Conservation (phyloP, 2,329 filamentous ascomycete genomes). For the Fusarium buxicola region DNA sequence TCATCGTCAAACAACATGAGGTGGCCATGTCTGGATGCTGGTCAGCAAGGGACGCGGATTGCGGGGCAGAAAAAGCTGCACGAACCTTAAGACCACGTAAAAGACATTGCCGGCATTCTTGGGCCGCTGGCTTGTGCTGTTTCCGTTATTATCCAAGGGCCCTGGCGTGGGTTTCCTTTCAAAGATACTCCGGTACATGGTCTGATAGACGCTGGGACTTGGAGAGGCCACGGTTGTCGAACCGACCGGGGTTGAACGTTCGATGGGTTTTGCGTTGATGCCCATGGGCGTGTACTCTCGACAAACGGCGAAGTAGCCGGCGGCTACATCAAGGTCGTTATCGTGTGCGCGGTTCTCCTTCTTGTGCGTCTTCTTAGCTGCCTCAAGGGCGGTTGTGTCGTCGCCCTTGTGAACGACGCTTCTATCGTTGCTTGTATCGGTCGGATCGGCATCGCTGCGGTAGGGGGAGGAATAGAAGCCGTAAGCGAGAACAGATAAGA, state of each 20-base stretch:
- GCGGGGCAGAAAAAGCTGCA: slow-evolving; percentile 8
- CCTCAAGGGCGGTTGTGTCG: slow-evolving; percentile 72
- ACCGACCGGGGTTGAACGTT: slow-evolving; percentile 83
- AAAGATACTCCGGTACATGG: slow-evolving; percentile 97
- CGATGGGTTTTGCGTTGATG: slow-evolving; percentile 91
- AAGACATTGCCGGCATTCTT: slow-evolving; percentile 87
- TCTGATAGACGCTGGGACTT: slow-evolving; percentile 95
- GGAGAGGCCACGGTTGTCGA: slow-evolving; percentile 79
- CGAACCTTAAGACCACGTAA: slow-evolving; percentile 83
- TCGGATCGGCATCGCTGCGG: slow-evolving; percentile 55
- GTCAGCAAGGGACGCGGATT: slow-evolving; percentile 17
- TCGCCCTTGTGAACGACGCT: slow-evolving; percentile 70
- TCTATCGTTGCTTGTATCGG: slow-evolving; percentile 44
- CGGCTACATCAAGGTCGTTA: slow-evolving; percentile 79
- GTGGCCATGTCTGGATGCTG: slow-evolving; percentile 79
- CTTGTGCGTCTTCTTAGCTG: slow-evolving; percentile 67
- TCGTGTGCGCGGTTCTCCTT: slow-evolving; percentile 69
- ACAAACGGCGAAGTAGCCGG: slow-evolving; percentile 95
- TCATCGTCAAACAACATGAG: slow-evolving; percentile 98
- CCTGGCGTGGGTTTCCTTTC: slow-evolving; percentile 73
- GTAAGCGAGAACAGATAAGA: slow-evolving; percentile 71
- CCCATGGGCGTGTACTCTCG: slow-evolving; percentile 92
- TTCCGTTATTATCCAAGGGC: slow-evolving; percentile 62
- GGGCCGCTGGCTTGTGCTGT: slow-evolving; percentile 62
- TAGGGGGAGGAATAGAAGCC: slow-evolving; percentile 75